A percentile compares a stretch with the other conserved stretches of the same genome.
These are phyloP conservation scores for Mycena latifolia DNA, from an alignment of 768 basidiomycete genomes.

Conservation along the genomic window DNA sequence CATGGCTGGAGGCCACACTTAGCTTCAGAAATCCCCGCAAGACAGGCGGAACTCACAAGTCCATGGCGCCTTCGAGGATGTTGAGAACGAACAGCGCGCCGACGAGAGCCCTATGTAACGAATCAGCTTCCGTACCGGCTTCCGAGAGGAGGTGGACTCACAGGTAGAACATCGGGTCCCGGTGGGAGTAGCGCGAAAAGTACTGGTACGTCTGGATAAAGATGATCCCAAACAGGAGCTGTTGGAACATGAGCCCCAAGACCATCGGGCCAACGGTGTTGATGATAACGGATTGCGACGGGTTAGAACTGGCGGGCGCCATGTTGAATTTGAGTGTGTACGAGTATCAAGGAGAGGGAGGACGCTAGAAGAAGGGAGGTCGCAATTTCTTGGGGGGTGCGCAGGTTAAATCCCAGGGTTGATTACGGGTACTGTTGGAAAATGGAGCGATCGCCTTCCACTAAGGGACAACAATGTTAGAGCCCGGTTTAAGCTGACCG, in stretches of 20 bases:
- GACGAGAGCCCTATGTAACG: not conserved
- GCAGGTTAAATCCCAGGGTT: not conserved
- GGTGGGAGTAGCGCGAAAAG: not conserved
- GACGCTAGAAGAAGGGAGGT: no score
- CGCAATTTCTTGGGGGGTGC: not conserved
- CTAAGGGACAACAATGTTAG: no score
- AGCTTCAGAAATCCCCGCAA: no score
- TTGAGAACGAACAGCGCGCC: not conserved
- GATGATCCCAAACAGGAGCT: not conserved
- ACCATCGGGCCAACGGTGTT: conserved; percentile 10
- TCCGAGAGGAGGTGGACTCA: not conserved
- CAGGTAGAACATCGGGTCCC: not conserved
- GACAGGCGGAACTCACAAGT: not conserved
- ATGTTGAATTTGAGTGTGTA: not conserved
- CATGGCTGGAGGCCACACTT: not conserved
- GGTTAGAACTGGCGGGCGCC: not conserved
- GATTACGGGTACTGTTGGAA: not conserved
- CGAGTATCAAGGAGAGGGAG: no score
- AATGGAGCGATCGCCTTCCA: no score
- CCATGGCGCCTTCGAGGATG: not conserved
- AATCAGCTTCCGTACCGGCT: no score
- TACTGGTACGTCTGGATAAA: not conserved
- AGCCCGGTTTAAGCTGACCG: not conserved
- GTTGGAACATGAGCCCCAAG: not conserved
- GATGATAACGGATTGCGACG: not conserved